Evolutionary conservation across 2,329 filamentous ascomycete genomes (phyloP).

Genomic region (Xylariaceae sp.): DNA sequence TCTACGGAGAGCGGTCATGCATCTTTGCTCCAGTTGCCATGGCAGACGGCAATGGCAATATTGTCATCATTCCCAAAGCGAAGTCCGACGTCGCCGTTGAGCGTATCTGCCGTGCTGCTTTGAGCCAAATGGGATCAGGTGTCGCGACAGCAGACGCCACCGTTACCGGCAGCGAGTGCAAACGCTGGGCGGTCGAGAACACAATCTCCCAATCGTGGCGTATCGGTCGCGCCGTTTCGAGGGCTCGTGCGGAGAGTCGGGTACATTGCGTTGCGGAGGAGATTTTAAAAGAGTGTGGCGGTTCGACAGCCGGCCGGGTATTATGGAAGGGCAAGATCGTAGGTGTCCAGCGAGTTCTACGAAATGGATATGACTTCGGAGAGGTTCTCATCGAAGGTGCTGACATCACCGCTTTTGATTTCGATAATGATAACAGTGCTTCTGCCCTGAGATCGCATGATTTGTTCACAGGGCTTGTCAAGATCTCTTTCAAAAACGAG

Average conservation of each 20-base stretch:
- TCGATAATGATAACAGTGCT: too few relatives aligned
- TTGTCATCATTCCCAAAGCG: slow-evolving; percentile 43
- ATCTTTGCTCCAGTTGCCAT: slow-evolving; percentile 43
- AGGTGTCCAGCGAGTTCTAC: slow-evolving; percentile 52
- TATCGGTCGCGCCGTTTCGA: slow-evolving; percentile 57
- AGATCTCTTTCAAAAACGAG: slow-evolving; percentile 71
- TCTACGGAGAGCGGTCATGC: slow-evolving; percentile 44
- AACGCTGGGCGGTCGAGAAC: slow-evolving; percentile 48
- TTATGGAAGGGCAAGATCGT: slow-evolving; percentile 64
- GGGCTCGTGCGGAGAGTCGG: slow-evolving; percentile 45
- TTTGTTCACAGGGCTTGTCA: slow-evolving; percentile 45
- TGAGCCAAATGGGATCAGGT: slow-evolving; percentile 54
- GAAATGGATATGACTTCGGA: slow-evolving; percentile 57
- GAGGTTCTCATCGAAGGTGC: slow-evolving; percentile 53
- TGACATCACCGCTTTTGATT: slow-evolving; percentile 35
- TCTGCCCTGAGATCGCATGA: not conserved
- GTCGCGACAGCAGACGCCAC: slow-evolving; percentile 47
- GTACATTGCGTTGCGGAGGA: slow-evolving; percentile 52
- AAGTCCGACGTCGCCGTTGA: slow-evolving; percentile 46
- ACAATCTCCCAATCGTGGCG: slow-evolving; percentile 53
- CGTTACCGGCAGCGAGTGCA: slow-evolving; percentile 46
- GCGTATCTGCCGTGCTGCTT: slow-evolving; percentile 45
- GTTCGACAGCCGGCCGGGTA: slow-evolving; percentile 48
- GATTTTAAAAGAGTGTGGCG: slow-evolving; percentile 57
- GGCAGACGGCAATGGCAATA: slow-evolving; percentile 43